phyloP scores from a whole-genome alignment of 495 filamentous ascomycete species.

The Xylaria acuta region DNA sequence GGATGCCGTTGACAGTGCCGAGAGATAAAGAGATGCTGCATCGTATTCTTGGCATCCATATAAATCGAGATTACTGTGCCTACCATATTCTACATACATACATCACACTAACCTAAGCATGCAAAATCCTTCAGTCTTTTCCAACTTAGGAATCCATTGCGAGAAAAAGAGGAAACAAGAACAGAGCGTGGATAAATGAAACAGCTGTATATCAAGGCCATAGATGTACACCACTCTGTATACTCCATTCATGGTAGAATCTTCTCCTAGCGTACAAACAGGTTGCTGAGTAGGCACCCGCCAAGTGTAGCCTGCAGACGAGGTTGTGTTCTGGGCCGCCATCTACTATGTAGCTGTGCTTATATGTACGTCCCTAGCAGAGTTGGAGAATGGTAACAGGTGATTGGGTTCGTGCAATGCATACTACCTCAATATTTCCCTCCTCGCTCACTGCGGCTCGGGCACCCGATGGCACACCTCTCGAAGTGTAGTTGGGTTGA shows the following conservation, averaged over 20 bases:
- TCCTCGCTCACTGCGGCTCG: neutral
- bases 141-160: neutral
- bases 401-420: neutral
- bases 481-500: neutral
- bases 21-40: neutral
- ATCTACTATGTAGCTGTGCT: slow-evolving; percentile 1
- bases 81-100: neutral
- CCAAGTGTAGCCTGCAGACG: neutral
- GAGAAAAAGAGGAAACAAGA: neutral
- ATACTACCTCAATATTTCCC: neutral
- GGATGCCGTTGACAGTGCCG: slow-evolving; percentile 6
- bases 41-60: neutral
- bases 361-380: neutral
- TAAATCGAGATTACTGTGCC: neutral
- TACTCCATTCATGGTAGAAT: neutral
- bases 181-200: neutral
- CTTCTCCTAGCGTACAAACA: neutral
- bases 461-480: neutral
- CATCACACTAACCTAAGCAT: neutral
- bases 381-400: neutral
- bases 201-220: neutral
- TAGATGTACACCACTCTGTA: neutral
- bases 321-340: neutral
- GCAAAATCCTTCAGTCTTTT: neutral
- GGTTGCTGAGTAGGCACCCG: neutral